These are phyloP conservation scores for Hypoxylon fuscum DNA, from an alignment of 495 filamentous ascomycete species.

Conservation along the genomic window DNA sequence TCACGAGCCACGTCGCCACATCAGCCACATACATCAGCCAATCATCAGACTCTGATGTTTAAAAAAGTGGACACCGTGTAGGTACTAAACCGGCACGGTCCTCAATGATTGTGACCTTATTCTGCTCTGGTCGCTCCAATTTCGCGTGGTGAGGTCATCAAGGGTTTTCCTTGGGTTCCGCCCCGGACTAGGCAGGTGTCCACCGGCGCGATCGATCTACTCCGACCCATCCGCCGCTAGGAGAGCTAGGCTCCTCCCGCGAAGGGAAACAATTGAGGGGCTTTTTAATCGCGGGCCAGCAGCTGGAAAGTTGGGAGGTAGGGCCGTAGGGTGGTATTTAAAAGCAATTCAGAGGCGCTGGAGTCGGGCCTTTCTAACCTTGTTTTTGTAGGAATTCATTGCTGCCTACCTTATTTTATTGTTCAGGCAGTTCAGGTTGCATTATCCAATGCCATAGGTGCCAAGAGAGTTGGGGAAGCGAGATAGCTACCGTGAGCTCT, in stretches of 20 bases:
- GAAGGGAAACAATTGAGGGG: constrained; percentile 17
- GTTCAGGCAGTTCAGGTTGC: neutral
- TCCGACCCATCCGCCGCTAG: constrained; percentile 6
- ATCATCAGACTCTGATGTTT: too few species aligned
- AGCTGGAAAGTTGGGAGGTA: neutral
- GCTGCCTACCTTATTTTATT: constrained; percentile 8
- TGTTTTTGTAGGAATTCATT: constrained; percentile 3
- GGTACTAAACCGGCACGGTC: too few species aligned
- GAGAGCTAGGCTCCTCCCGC: constrained; percentile 18
- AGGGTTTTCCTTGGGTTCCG: constrained; percentile 1
- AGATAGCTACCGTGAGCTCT: neutral
- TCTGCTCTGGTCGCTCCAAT: too few species aligned
- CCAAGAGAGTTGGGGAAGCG: too few species aligned
- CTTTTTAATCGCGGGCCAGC: neutral
- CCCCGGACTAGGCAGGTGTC: constrained; percentile 30
- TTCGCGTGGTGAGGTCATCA: constrained; percentile 22
- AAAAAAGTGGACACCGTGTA: too few species aligned
- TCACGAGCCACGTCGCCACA: too few species aligned
- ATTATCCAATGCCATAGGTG: constrained; percentile 6
- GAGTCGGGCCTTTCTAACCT: constrained; percentile 31
- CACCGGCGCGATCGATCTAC: constrained; percentile 16
- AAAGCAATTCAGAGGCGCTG: too few species aligned
- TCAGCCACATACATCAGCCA: too few species aligned
- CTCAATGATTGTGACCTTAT: too few species aligned
- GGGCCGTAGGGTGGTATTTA: neutral